A percentile compares a stretch with the other conserved stretches of the same genome.
Conservation (phyloP, 176 grass and related monocot species). For the Calamus simplicifolius region DNA sequence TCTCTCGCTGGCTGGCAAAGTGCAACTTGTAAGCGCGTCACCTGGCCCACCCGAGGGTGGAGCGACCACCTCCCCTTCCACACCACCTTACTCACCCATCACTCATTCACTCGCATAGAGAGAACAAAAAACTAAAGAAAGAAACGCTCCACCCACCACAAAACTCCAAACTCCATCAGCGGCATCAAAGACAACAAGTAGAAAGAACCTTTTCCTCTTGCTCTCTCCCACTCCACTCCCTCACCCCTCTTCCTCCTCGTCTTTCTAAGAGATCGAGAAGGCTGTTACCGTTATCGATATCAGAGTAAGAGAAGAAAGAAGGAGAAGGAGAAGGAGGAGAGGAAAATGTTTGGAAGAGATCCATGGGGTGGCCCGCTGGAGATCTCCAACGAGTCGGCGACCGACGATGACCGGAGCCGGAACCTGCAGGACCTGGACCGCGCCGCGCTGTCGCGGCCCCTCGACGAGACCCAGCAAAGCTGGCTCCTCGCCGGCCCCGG, state of each 20-base stretch:
- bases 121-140: slow-evolving; percentile 25
- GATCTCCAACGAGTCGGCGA: slow-evolving; percentile 14
- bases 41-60: slow-evolving; percentile 12
- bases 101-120: not conserved
- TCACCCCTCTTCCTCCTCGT: slow-evolving; percentile 2
- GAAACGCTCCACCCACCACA: slow-evolving; percentile 52
- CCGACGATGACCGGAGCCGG: slow-evolving; percentile 17
- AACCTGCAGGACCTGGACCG: slow-evolving; percentile 17
- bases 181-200: not conserved
- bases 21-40: not conserved
- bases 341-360: slow-evolving; percentile 88
- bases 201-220: no score
- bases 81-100: not conserved
- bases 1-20: slow-evolving; percentile 19
- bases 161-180: slow-evolving; percentile 39
- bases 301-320: not conserved
- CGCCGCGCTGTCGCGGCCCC: slow-evolving; percentile 18
- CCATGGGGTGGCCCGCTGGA: slow-evolving; percentile 76
- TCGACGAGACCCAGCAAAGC: slow-evolving; percentile 21
- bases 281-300: not conserved
- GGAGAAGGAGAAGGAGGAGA: not conserved
- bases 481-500: slow-evolving; percentile 13
- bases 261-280: no score
- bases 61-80: slow-evolving; percentile 35
- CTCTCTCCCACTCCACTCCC: slow-evolving; percentile 15